A percentile compares a stretch with the other conserved stretches of the same genome.
Conservation (phyloP, 495 filamentous ascomycete species). For the Barbatosphaeria neglecta region DNA sequence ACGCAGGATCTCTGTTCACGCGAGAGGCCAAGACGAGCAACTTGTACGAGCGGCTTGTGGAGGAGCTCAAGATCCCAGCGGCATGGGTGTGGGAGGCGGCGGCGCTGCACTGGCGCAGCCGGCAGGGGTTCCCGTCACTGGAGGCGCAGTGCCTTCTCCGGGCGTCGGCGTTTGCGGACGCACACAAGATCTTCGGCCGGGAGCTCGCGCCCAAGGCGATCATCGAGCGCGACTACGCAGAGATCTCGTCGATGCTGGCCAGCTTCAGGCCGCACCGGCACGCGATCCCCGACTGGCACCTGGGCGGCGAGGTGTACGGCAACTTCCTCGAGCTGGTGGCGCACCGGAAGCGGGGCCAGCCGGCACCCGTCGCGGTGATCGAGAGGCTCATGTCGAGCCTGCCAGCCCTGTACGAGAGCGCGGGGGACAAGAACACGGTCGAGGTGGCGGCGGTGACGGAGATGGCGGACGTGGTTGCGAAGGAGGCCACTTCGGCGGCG, state of each 20-base stretch:
- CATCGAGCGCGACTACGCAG: slow-evolving; percentile 62
- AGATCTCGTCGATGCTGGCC: slow-evolving; percentile 47
- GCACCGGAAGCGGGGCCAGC: slow-evolving; percentile 19
- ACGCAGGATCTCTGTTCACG: slow-evolving; percentile 40
- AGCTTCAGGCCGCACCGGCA: slow-evolving; percentile 48
- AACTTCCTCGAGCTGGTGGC: slow-evolving; percentile 59
- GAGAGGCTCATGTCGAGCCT: slow-evolving; percentile 52
- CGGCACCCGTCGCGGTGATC: slow-evolving; percentile 32
- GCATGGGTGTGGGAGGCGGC: slow-evolving; percentile 80
- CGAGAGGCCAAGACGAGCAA: slow-evolving; percentile 4
- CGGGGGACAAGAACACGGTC: slow-evolving; percentile 35
- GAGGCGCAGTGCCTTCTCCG: slow-evolving; percentile 68
- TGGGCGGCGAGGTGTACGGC: slow-evolving; percentile 70
- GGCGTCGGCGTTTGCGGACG: slow-evolving; percentile 64
- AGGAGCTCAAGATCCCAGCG: slow-evolving; percentile 54
- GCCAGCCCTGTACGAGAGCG: slow-evolving; percentile 32
- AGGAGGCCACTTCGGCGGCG: slow-evolving; percentile 11
- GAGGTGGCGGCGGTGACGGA: slow-evolving; percentile 61
- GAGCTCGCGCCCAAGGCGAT: slow-evolving; percentile 69
- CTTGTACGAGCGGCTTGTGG: slow-evolving; percentile 33
- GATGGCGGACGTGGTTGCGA: slow-evolving; percentile 61
- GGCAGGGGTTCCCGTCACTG: slow-evolving; percentile 45
- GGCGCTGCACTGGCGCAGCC: slow-evolving; percentile 65
- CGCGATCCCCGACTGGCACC: slow-evolving; percentile 49
- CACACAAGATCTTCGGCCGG: slow-evolving; percentile 67